Base-by-base conservation (phyloP, 306 rosid species). In the Oemleria cerasiformis region DNA sequence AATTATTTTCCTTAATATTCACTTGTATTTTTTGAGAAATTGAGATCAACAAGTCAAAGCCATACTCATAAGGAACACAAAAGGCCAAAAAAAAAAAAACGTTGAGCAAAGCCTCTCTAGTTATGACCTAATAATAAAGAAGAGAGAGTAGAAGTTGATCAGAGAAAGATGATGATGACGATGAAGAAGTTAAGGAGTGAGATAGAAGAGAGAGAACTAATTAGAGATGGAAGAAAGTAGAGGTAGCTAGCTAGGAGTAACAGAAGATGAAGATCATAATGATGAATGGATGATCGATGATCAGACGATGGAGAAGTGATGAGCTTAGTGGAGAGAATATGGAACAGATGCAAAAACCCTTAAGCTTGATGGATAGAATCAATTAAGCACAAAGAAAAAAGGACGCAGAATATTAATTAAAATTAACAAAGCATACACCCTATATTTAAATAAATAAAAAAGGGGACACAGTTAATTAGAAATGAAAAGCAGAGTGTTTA, bases 311-410 rank as follows among this genome's bases (percentile, higher is more conserved):
- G 21, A 70, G 68, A 75, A 80, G 72, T 59, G 75, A 72, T 74
- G 70, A 59, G 50, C 43, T 36, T n/a, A 66, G 51, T 30, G 39
- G 78, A 67, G 55, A 62, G 74, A 79, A 73, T 73, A 84, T 44
- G 71, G 84, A 85, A 89, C 85, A 78, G 84, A 88, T 79, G 81
- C 81, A 78, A 81, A 84, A 82, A 69, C 59, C 70, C 73, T 77
- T 68, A 80, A 73, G 11, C 64, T 59, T 59, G 64, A 59, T 59
- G 15, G 77, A 71, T 20, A 72, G 86, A 82, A 87, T 85, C 84
- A 81, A 87, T 85, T 82, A 77, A 79, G 78, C 73, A 73, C 79
- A 77, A 42, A 61, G 67, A 65, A 55, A 47, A 36, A 16, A 63
- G 74, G 40, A 76, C 36, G 57, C 36, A 64, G 70, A 60, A 63